These are phyloP conservation scores for Dactylonectria estremocensis DNA, from an alignment of 2,329 filamentous ascomycete species.

Conservation along the genomic window DNA sequence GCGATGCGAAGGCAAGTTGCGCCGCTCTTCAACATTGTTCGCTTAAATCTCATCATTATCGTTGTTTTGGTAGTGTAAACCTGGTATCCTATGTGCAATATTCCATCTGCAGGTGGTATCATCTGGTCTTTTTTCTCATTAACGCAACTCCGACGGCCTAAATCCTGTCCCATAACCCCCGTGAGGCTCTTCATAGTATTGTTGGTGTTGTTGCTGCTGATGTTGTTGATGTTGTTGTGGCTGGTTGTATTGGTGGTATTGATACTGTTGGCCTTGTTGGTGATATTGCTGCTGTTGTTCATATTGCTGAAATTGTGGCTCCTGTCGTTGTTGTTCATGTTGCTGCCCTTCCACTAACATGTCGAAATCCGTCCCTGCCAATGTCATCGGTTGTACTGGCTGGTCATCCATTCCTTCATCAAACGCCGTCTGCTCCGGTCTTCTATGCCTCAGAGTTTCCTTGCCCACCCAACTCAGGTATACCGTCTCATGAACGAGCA, in stretches of 20 bases:
- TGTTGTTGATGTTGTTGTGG: slow-evolving; percentile 1
- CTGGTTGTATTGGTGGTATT: slow-evolving; percentile 26
- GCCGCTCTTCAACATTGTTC: background rate
- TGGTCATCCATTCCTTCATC: slow-evolving; percentile 22
- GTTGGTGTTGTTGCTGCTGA: slow-evolving; percentile 13
- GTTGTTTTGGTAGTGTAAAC: background rate
- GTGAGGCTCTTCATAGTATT: slow-evolving; percentile 3
- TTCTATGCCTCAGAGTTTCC: slow-evolving; percentile 44
- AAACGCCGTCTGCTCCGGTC: slow-evolving; percentile 24
- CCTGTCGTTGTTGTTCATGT: slow-evolving; percentile 22
- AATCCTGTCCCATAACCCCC: slow-evolving; percentile 38
- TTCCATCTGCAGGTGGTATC: slow-evolving; percentile 15
- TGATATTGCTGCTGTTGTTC: slow-evolving; percentile 7
- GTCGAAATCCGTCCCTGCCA: slow-evolving; percentile 48
- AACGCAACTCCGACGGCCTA: slow-evolving; percentile 22
- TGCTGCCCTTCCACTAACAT: slow-evolving; percentile 38
- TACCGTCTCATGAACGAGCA: slow-evolving; percentile 56
- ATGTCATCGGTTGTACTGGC: slow-evolving; percentile 25
- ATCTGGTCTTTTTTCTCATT: slow-evolving; percentile 3
- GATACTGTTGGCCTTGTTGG: slow-evolving; percentile 4
- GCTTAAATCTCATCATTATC: background rate
- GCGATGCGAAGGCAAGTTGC: background rate
- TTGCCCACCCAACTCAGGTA: slow-evolving; percentile 54
- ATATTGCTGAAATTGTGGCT: slow-evolving; percentile 24
- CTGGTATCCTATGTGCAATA: background rate